Base-by-base conservation (phyloP, 805 yeast genomes). In the Pichia gijzeniarum region DNA sequence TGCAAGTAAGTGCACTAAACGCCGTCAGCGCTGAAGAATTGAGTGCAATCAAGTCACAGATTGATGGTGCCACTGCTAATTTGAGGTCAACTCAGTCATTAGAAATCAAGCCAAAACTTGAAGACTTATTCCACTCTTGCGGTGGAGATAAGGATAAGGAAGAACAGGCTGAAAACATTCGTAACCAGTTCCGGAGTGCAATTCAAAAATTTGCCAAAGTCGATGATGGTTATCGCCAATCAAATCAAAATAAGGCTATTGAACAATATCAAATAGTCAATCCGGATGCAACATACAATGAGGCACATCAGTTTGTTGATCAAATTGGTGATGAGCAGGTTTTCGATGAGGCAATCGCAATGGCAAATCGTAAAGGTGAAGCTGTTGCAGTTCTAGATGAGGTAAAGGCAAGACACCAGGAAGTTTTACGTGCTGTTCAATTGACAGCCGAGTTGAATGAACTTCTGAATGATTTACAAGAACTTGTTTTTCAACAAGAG, bases 381-480 rank as follows among this genome's bases (percentile, higher is more conserved):
- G 97, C 98, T 36, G 80, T 93, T 65, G 80, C 96, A 30, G 98
- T 95, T 2, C 76, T 93, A 57, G 86, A 88, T 59, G 98, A 93
- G 70, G 98, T 93, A 47, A 96, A 91, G 70, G 81, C 85, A 42
- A 82, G 99, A 70, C 98, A 93, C 71, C 82, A 85, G 63, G 98
- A 93, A 70, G 79, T 93, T 60, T 85, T 87, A 70, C 86, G 88
- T 72, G 83, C 93, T 67, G 98, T 91, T 69, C 82, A 87, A 69
- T 84, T 96, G 48, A 89, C 93, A 85, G 88, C 91, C 32, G 99
- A 93, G 68, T 78, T 93, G 67, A 86, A 95, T 35, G 95, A 87
- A 71, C 77, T 93, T 63, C 89, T 93, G 73, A 85, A 84, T 60
- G 98, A 93, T 63, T 87, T 93, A 93, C 97, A 93, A 69, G 86